These are phyloP conservation scores for Entonaema liquescens DNA, from an alignment of 495 filamentous ascomycete species.

Conservation along the genomic window DNA sequence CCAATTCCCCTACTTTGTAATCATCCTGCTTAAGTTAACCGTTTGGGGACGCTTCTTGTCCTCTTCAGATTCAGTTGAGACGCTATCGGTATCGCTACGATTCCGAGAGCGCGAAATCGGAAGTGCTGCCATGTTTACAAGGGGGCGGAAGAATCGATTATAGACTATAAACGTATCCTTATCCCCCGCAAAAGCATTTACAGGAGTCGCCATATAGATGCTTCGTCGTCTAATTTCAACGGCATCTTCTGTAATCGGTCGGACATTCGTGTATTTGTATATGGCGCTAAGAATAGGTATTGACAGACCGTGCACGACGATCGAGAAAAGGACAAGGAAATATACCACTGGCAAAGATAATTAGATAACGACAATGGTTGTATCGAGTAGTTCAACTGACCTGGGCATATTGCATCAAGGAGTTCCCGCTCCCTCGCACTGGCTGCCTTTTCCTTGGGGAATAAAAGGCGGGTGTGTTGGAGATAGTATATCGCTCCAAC, in stretches of 20 bases:
- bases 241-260: conserved; percentile 61
- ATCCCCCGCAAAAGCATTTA: conserved; percentile 57
- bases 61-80: conserved; percentile 8
- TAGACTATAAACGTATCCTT: conserved; percentile 58
- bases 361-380: conserved; percentile 23
- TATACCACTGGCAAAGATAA: conserved; percentile 56
- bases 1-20: neutral
- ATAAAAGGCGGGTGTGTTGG: conserved; percentile 64
- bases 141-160: conserved; percentile 63
- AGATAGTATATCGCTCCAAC: conserved; percentile 89
- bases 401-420: conserved; percentile 57
- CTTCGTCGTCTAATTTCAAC: conserved; percentile 60
- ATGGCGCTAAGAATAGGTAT: conserved; percentile 61
- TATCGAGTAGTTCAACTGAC: conserved; percentile 2
- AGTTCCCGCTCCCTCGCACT: conserved; percentile 63
- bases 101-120: conserved; percentile 31
- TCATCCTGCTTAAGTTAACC: conserved; percentile 1
- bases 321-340: conserved; percentile 67
- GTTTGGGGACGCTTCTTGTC: conserved; percentile 19
- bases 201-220: conserved; percentile 58
- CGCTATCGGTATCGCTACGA: conserved; percentile 19
- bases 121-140: conserved; percentile 40
- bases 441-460: conserved; percentile 59
- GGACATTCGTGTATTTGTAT: conserved; percentile 56
- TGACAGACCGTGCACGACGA: conserved; percentile 65